Percentiles rank a stretch among this genome's conserved stretches.
Evolutionary conservation across 2,329 filamentous ascomycete species (phyloP).

Genomic region (Colletotrichum gloeosporioides): DNA sequence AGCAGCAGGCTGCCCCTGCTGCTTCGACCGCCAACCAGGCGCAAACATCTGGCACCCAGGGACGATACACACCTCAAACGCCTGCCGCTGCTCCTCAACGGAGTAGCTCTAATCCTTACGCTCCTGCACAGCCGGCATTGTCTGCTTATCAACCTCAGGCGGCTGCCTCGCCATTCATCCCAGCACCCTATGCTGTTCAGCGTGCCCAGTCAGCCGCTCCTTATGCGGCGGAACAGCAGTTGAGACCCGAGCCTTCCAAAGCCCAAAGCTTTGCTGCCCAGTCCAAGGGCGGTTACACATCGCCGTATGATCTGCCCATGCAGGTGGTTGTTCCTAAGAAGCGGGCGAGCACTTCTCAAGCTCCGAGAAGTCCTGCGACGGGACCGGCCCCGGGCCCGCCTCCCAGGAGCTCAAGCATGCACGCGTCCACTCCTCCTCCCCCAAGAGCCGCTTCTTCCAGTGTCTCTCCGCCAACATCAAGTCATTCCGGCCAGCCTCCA

Average conservation of each 20-base stretch:
- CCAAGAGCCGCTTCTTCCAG: conserved; percentile 8
- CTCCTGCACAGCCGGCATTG: background rate
- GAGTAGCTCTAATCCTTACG: background rate
- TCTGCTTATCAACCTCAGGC: conserved; percentile 27
- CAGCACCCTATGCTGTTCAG: conserved; percentile 25
- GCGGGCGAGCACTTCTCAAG: conserved; percentile 63
- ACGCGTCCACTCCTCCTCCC: conserved; percentile 30
- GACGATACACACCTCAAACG: conserved; percentile 19
- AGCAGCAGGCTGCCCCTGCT: conserved; percentile 32
- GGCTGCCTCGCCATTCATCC: conserved; percentile 8
- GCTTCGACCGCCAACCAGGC: background rate
- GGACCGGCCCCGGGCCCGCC: conserved; percentile 49
- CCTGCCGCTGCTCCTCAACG: background rate
- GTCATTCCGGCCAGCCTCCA: conserved; percentile 37
- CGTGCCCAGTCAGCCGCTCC: conserved; percentile 32
- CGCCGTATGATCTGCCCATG: conserved; percentile 93
- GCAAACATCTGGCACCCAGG: conserved; percentile 6
- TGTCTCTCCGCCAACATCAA: conserved; percentile 39
- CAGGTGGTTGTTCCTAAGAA: conserved; percentile 80
- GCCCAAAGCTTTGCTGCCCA: conserved; percentile 89
- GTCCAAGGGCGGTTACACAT: conserved; percentile 88
- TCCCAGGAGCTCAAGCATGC: conserved; percentile 68
- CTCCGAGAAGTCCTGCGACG: conserved; percentile 42
- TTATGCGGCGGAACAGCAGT: conserved; percentile 41
- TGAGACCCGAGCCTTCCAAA: conserved; percentile 54